Conservation (phyloP, 352 stramenopile species). For the Phytophthora hybrid region DNA sequence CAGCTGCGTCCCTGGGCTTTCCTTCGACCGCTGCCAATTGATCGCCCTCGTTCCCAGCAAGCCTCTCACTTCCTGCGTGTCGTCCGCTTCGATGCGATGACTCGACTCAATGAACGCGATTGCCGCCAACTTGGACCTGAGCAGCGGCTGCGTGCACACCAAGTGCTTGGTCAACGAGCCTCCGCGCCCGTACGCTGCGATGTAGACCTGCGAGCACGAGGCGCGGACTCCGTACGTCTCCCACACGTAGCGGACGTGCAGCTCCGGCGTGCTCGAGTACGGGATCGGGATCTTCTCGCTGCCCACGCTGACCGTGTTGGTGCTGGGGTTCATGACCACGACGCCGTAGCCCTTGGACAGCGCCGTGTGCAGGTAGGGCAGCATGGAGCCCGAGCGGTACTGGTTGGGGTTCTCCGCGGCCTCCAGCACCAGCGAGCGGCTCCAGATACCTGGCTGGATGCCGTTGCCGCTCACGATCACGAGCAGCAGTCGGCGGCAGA, state of each 20-base stretch:
- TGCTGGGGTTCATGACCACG: constrained; percentile 84
- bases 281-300: constrained; percentile 82
- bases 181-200: constrained; percentile 79
- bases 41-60: constrained; percentile 78
- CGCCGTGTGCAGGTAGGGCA: constrained; percentile 83
- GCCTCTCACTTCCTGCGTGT: constrained; percentile 72
- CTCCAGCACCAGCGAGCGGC: constrained; percentile 82
- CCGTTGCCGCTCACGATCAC: constrained; percentile 86
- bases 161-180: constrained; percentile 80
- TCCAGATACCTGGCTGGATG: constrained; percentile 90
- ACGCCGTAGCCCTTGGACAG: constrained; percentile 84
- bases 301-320: constrained; percentile 76
- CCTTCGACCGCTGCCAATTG: constrained; percentile 84
- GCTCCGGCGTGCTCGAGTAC: constrained; percentile 76
- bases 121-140: constrained; percentile 70
- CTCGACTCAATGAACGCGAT: constrained; percentile 88
- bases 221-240: constrained; percentile 80
- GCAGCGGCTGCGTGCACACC: constrained; percentile 70
- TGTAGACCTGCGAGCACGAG: constrained; percentile 80
- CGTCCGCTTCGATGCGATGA: constrained; percentile 70
- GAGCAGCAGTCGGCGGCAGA: constrained; percentile 74
- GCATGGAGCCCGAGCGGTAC: constrained; percentile 86
- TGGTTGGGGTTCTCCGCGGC: constrained; percentile 73
- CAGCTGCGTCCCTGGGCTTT: constrained; percentile 72
- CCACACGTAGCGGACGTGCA: constrained; percentile 86